These are phyloP conservation scores for Candida endomychidarum DNA, from an alignment of 805 yeast species.

Conservation along the genomic window DNA sequence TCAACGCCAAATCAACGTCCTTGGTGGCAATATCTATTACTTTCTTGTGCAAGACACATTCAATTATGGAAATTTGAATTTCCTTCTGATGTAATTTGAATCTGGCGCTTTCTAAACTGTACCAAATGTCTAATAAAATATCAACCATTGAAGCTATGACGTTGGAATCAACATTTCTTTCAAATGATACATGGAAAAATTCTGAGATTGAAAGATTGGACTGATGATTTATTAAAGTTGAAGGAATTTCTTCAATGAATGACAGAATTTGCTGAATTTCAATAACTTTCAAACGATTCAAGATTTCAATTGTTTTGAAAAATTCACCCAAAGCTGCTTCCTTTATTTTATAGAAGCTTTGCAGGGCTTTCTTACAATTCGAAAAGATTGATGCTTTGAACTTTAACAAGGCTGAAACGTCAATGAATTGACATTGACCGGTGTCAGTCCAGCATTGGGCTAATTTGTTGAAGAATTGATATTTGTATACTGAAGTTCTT, in stretches of 20 bases:
- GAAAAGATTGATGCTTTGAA: conserved; percentile 20
- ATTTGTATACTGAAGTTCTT: conserved; percentile 20
- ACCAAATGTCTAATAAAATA: conserved; percentile 54
- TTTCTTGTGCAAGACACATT: conserved; percentile 44
- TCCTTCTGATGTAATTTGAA: conserved; percentile 63
- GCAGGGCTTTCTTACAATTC: conserved; percentile 9
- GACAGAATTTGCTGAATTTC: conserved; percentile 1
- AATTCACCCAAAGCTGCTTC: conserved; percentile 36
- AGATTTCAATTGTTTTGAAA: conserved; percentile 10
- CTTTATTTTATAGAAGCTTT: conserved; percentile 42
- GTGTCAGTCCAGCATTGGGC: no score
- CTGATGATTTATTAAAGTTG: conserved; percentile 19
- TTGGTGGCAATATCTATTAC: conserved; percentile 39
- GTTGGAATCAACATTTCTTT: conserved; percentile 10
- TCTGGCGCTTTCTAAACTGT: conserved; percentile 53
- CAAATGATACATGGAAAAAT: conserved; percentile 19
- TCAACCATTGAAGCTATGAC: conserved; percentile 22
- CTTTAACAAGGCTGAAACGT: conserved; percentile 20
- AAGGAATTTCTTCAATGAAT: conserved; percentile 8
- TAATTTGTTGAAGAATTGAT: conserved; percentile 29
- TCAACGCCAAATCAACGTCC: conserved; percentile 24
- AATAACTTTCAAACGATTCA: neutral
- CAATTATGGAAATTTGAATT: conserved; percentile 58
- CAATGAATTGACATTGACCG: no score
- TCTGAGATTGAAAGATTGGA: conserved; percentile 26